Percentiles rank a stretch among this genome's conserved stretches.
Conservation (phyloP, 2,329 filamentous ascomycete species). For the Blastomyces parvus region DNA sequence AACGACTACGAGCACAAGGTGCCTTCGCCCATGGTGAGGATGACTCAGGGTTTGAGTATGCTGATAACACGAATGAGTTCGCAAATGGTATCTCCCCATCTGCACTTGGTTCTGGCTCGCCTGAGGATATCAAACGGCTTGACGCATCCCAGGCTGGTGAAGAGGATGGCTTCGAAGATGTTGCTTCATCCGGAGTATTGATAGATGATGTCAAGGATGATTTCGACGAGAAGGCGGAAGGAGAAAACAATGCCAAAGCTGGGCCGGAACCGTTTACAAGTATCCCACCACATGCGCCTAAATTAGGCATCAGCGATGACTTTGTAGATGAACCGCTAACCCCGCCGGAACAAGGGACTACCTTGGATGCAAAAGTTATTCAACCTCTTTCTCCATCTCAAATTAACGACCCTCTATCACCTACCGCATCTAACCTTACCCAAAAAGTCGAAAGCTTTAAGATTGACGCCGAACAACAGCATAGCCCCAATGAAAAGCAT, state of each 20-base stretch:
- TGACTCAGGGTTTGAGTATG: conserved; percentile 48
- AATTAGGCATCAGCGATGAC: conserved; percentile 56
- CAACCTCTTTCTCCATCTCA: conserved; percentile 15
- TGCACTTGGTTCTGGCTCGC: conserved; percentile 38
- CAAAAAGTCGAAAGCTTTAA: conserved; percentile 49
- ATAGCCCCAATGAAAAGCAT: conserved; percentile 34
- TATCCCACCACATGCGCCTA: conserved; percentile 22
- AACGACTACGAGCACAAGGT: conserved; percentile 64
- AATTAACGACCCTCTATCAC: conserved; percentile 33
- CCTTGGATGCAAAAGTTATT: conserved; percentile 6
- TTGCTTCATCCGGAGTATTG: conserved; percentile 58
- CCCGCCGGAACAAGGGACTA: conserved; percentile 42
- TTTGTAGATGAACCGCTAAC: conserved; percentile 71
- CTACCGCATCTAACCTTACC: conserved; percentile 46
- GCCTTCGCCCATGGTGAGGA: conserved; percentile 47
- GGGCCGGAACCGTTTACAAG: conserved; percentile 17
- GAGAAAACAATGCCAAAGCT: conserved; percentile 20
- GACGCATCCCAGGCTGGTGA: conserved; percentile 75
- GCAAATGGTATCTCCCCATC: conserved; percentile 31
- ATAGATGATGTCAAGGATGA: conserved; percentile 64
- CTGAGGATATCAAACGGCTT: conserved; percentile 59
- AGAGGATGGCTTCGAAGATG: conserved; percentile 90
- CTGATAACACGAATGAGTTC: conserved; percentile 39
- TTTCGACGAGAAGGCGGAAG: conserved; percentile 47
- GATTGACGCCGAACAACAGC: conserved; percentile 48